Base-by-base conservation (phyloP, 768 basidiomycete genomes). In the Agrocybe chaxingu region DNA sequence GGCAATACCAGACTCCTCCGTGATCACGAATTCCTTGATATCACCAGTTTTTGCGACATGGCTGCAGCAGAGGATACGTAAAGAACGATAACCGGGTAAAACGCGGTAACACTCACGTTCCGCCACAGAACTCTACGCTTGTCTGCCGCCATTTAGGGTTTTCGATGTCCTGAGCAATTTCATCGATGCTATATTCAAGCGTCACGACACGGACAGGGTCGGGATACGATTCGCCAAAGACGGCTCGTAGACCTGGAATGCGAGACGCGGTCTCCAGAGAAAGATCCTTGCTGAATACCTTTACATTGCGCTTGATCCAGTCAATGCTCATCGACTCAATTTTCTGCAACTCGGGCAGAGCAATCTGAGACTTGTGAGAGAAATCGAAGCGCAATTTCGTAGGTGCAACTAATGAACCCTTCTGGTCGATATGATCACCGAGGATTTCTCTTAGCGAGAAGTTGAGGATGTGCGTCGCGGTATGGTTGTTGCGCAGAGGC, bases 301-400 rank as follows among this genome's bases (percentile, higher is more conserved):
- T 81, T 56, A 93, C 92, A 58, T 96, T 93, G 66, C 78, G 82
- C 63, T 80, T 80, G 68, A 99, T 90, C 94, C 95, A 98, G 46
- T 90, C 88, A 54, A 85, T 72, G 61, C 85, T 87, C 75, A 92
- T 84, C 6, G 66, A 63, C 67, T 98, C 95, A 57, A 99, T 94
- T 66, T 85, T 86, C 43, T 70, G 63, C 32, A 98, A 78, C 45
- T 98, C 95, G 2, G 81, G 67, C 1, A 82, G 66, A n/a, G 81
- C 66, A 54, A 98, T 88, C 52, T 85, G 85, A 2, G 91, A 79
- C 67, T 97, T 98, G 73, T 99, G 97, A 12, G 92, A 95, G 69
- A 98, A 99, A 69, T 99, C 97, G 70, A 99, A 99, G 12, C 97
- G 92, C 19, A 99, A 81, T 68, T 97, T 98, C 18, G 85, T 83